Base-by-base conservation (phyloP, 2,329 filamentous ascomycete genomes). In the Sclerotinia borealis region DNA sequence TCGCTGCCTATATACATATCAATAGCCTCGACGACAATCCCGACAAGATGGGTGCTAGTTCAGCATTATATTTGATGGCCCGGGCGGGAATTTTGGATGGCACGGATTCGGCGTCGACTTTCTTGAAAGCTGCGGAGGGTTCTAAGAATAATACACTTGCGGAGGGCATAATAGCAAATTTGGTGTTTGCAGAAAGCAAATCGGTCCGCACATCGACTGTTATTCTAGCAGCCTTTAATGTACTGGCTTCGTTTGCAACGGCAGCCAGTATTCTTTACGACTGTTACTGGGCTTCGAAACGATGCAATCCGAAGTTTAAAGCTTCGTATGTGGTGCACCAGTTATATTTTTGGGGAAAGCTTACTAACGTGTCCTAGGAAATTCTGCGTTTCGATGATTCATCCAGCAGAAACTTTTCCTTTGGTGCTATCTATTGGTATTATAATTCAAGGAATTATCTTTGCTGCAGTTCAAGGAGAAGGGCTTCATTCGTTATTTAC, bases 161-260 rank as follows among this genome's bases (percentile, higher is more conserved):
- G 63, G 9, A 58, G 58, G 50, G 59, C 47, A 29, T 64, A 72
- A 74, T 75, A 63, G 41, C 69, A 39, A 69, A 69, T 36, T 65
- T 75, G 51, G 66, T 73, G 8, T 75, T 75, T 65, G 72, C 70
- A 45, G 69, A 74, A 61, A 74, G 72, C 66, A 85, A 81, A 70
- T 86, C 84, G 39, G 78, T 86, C 69, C 79, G 85, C 68, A 85
- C 82, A 22, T 86, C 84, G 29, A 84, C 83, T 49, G 81, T 87
- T 63, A 84, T 87, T 65, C 77, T 88, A 61, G 81, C 85, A 41
- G 75, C 78, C 62, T 86, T 87, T 76, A 88, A 88, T 72, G 79
- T 83, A 27, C 72, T 85, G 59, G 82, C 82, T 22, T 84, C 84
- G 5, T 79, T 84, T 63, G 78, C 79, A 22, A 85, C 84, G 8